phyloP scores from a whole-genome alignment of 306 rosid genomes.

The Trichosanthes cucumerina region DNA sequence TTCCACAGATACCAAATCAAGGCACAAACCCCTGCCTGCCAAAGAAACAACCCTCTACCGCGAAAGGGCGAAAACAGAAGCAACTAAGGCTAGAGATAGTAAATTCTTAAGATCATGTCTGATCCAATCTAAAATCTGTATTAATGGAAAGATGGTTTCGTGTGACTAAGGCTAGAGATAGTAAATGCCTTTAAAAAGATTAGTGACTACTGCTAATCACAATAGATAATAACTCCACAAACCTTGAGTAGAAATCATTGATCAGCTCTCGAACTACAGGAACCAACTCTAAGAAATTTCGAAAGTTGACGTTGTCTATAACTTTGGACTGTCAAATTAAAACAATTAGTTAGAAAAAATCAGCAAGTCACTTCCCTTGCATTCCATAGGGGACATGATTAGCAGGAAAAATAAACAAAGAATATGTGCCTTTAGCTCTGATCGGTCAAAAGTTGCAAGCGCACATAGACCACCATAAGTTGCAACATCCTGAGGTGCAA shows the following conservation, averaged over 20 bases:
- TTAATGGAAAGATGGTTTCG: neutral
- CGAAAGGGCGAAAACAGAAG: no score
- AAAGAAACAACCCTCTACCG: no score
- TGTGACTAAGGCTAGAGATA: neutral
- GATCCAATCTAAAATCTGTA: neutral
- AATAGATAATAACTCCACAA: conserved; percentile 5
- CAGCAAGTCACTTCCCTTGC: neutral
- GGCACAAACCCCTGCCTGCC: no score
- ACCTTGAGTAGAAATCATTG: conserved; percentile 95
- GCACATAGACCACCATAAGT: conserved; percentile 99
- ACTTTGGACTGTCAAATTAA: conserved; percentile 73
- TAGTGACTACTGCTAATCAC: neutral
- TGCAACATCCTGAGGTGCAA: conserved; percentile 96
- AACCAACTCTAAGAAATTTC: conserved; percentile 88
- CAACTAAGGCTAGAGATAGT: no score
- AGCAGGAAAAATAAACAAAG: conserved; percentile 12
- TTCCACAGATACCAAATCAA: no score
- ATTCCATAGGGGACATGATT: neutral
- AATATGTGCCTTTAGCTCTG: conserved; percentile 73
- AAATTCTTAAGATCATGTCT: neutral
- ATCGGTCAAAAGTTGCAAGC: conserved; percentile 88
- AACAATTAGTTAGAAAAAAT: conserved; percentile 18
- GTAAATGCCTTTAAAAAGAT: neutral
- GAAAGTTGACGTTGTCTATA: conserved; percentile 72
- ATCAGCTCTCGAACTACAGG: conserved; percentile 96